Evolutionary conservation across 495 filamentous ascomycete species (phyloP), one percentile per base, ranked within the genome.

Genomic region (Pyrenopolyporus hunteri): DNA sequence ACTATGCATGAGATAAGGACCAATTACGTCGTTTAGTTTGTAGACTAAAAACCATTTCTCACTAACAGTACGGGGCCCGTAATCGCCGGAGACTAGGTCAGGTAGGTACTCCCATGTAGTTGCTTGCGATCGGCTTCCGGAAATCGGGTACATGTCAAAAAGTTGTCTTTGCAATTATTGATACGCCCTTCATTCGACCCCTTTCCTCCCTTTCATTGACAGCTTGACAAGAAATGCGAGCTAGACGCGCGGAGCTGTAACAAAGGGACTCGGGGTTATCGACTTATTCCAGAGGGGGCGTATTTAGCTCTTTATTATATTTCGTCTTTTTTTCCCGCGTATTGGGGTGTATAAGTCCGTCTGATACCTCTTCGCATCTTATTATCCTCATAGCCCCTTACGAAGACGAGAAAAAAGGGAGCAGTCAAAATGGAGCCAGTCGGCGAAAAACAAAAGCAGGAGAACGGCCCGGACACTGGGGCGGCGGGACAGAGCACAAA

Each of bases 401-500:
- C 17, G 11, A 32, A 14, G 33, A 9, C 23, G 14, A 14, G 33
- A 1, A 17, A 25, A 31, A 40, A 49, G n/a, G 22, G 26, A 11
- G 14, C 5, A 6, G 13, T 45, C 44, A 32, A 4, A 28, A 72
- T 69, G 67, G 60, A 50, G 43, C 25, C 60, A 51, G 59, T 13
- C 19, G 17, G 8, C 13, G 36, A 19, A n/a, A 22, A 31, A 25
- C 13, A 28, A 37, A 35, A 1, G 26, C 33, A 13, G 47, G 32
- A 11, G 16, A 37, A 22, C 16, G 45, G 4, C 22, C 14, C 19
- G 13, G 52, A 39, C 25, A 56, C 26, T 11, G 45, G 28, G 23
- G 23, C 63, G 13, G 31, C 26, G 11, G n/a, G n/a, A n/a, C n/a
- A n/a, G n/a, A n/a, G n/a, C 33, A 56, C 43, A 32, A 73, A 72